Evolutionary conservation across 345 rosid species (phyloP).

Genomic region (Viola odorata): DNA sequence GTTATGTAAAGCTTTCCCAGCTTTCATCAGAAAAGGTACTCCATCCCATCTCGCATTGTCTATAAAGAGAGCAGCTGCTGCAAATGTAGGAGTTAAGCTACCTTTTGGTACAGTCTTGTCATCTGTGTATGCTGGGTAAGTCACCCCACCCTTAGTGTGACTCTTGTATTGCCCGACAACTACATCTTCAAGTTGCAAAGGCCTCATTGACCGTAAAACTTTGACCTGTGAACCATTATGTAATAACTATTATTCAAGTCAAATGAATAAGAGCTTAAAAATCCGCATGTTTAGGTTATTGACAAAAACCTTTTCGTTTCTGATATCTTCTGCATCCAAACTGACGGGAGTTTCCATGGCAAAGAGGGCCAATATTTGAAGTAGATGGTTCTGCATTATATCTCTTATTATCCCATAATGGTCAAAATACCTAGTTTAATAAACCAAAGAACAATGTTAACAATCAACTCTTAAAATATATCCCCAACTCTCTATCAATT

Average conservation of each 20-base stretch:
- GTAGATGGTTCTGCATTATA: conserved; percentile 98
- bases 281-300: neutral
- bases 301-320: conserved; percentile 79
- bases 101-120: conserved; percentile 85
- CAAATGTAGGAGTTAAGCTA: conserved; percentile 95
- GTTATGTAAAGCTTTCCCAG: conserved; percentile 89
- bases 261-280: neutral
- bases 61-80: conserved; percentile 96
- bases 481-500: neutral
- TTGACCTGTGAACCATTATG: conserved; percentile 59
- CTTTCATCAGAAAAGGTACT: conserved; percentile 96
- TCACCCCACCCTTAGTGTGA: conserved; percentile 75
- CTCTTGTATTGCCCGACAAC: conserved; percentile 91
- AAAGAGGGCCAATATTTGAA: conserved; percentile 93
- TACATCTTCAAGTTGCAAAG: conserved; percentile 68
- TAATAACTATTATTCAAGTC: conserved; percentile 1
- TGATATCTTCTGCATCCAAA: conserved; percentile 94
- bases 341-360: conserved; percentile 99
- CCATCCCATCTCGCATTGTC: conserved; percentile 99
- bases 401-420: conserved; percentile 93
- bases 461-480: neutral
- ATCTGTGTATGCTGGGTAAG: conserved; percentile 77
- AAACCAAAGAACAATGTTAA: conserved; percentile 1
- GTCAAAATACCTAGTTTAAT: conserved; percentile 69
- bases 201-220: conserved; percentile 95